Evolutionary conservation across 2,329 filamentous ascomycete species (phyloP).

Genomic region (Ophiostoma australiae): DNA sequence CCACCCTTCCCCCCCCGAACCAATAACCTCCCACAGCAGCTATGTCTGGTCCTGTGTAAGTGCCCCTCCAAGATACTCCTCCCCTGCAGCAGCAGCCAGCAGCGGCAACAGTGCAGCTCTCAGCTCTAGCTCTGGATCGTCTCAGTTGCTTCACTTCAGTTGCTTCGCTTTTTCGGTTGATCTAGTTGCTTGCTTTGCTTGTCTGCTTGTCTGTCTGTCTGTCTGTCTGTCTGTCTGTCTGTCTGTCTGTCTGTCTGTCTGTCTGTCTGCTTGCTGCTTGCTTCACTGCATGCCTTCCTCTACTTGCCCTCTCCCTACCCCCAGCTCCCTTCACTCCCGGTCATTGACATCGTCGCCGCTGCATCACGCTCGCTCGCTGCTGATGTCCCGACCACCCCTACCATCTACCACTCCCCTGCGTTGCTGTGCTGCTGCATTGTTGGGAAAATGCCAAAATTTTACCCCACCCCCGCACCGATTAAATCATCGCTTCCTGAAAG

Average conservation of each 20-base stretch:
- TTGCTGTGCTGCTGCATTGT: slow-evolving; percentile 17
- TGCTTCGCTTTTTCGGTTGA: neutral
- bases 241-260: too few species aligned
- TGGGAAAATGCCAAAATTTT: slow-evolving; percentile 15
- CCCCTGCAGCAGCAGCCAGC: slow-evolving; percentile 13
- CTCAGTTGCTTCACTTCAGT: neutral
- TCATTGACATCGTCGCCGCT: neutral
- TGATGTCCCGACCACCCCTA: neutral
- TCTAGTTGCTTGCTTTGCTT: neutral
- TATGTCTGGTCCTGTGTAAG: slow-evolving; percentile 67
- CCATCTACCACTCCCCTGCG: slow-evolving; percentile 4
- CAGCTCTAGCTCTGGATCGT: neutral
- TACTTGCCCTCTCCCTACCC: neutral
- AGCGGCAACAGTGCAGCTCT: neutral
- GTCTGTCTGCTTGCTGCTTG: neutral
- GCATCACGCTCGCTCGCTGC: neutral
- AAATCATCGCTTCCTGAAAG: slow-evolving; percentile 8
- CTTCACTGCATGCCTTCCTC: neutral
- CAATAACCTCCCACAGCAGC: slow-evolving; percentile 25
- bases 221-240: too few species aligned
- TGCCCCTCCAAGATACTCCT: slow-evolving; percentile 31
- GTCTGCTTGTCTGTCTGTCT: neutral
- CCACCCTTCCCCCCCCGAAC: slow-evolving; percentile 12
- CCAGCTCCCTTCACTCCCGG: neutral
- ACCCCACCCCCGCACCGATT: slow-evolving; percentile 29